phyloP scores from a whole-genome alignment of 345 rosid genomes.

The Noccaea bulbosa region DNA sequence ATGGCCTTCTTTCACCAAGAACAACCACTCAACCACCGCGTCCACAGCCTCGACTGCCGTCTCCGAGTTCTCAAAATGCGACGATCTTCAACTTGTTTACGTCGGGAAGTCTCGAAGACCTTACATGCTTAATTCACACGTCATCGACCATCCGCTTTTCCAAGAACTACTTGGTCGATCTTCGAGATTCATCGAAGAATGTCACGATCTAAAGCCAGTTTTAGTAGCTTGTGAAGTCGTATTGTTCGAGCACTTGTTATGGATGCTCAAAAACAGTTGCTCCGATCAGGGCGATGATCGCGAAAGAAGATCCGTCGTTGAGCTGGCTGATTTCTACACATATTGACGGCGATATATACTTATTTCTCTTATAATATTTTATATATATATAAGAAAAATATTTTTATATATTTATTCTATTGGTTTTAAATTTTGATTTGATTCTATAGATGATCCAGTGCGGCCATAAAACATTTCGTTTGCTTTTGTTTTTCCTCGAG shows the following conservation, averaged over 20 bases:
- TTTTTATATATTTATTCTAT: no score
- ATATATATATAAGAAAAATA: no score
- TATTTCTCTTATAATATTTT: no score
- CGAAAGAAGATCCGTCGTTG: constrained; percentile 30
- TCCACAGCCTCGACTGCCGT: not conserved
- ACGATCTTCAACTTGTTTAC: constrained; percentile 57
- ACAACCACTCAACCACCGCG: constrained; percentile 30
- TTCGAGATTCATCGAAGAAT: constrained; percentile 37
- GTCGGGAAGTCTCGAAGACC: constrained; percentile 85
- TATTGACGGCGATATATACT: constrained; percentile 30
- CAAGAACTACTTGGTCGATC: constrained; percentile 73
- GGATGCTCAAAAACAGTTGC: constrained; percentile 70
- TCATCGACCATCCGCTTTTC: constrained; percentile 73
- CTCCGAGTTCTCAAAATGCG: constrained; percentile 19
- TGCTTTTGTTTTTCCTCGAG: constrained; percentile 9
- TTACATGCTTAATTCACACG: constrained; percentile 56
- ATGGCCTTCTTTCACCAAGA: constrained; percentile 71
- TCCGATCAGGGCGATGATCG: not conserved
- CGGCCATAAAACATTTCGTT: not conserved
- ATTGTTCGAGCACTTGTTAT: constrained; percentile 88
- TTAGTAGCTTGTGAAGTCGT: constrained; percentile 80
- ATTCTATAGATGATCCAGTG: constrained; percentile 1
- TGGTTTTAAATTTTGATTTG: constrained; percentile 7
- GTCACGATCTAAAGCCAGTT: constrained; percentile 40
- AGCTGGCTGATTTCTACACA: constrained; percentile 68